Conservation (phyloP, 1,284 basidiomycete genomes). For the Testicularia cyperi region DNA sequence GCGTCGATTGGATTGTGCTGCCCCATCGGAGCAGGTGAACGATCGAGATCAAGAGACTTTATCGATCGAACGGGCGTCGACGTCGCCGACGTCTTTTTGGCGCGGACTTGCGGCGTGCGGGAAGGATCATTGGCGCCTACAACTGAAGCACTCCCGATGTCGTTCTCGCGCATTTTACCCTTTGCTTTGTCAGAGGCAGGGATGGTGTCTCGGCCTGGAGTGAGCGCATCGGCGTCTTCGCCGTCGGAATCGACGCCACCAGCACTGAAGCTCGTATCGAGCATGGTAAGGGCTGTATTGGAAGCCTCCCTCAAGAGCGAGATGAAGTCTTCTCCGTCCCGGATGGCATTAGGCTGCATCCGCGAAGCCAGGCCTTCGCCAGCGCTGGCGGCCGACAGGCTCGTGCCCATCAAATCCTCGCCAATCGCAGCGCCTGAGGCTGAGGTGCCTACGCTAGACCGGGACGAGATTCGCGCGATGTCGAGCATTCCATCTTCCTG, state of each 20-base stretch:
- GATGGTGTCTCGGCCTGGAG: slow-evolving; percentile 7
- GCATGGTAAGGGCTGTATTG: not conserved
- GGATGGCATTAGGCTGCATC: not conserved
- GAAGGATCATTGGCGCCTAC: too few relatives aligned
- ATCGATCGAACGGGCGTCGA: slow-evolving; percentile 18
- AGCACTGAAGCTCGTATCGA: not conserved
- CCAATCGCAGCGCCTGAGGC: slow-evolving; percentile 11
- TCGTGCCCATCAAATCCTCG: slow-evolving; percentile 6
- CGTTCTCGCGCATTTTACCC: slow-evolving; percentile 9
- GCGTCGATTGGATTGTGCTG: slow-evolving; percentile 28
- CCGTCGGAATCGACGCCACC: not conserved
- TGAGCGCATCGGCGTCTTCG: slow-evolving; percentile 5
- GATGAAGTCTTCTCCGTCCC: slow-evolving; percentile 25
- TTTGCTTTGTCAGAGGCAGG: slow-evolving; percentile 1
- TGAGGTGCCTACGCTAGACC: slow-evolving; percentile 23
- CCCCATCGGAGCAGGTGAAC: slow-evolving; percentile 8
- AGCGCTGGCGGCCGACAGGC: slow-evolving; percentile 9
- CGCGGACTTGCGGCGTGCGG: slow-evolving; percentile 22
- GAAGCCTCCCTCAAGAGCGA: slow-evolving; percentile 9
- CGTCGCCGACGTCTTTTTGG: slow-evolving; percentile 12
- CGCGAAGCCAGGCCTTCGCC: slow-evolving; percentile 1
- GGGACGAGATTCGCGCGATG: slow-evolving; percentile 17
- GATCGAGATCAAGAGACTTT: slow-evolving; percentile 27
- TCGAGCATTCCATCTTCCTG: slow-evolving; percentile 32
- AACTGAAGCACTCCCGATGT: slow-evolving; percentile 10